Evolutionary conservation across 139 green algal species (phyloP).

Genomic region (Choricystis sp.): DNA sequence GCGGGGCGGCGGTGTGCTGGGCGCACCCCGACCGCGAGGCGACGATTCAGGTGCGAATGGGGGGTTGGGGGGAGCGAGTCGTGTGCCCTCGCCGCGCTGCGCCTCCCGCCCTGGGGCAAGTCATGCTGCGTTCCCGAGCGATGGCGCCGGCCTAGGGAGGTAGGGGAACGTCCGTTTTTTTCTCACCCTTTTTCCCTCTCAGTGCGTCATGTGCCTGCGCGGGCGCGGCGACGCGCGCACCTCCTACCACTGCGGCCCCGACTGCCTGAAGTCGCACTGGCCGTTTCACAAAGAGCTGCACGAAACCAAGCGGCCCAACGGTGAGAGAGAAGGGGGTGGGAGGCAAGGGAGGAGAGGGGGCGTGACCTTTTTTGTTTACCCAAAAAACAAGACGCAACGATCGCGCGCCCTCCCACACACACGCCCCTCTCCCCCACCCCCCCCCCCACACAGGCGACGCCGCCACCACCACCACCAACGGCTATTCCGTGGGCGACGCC

Average conservation of each 20-base stretch:
- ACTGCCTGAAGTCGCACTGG: slow-evolving; percentile 85
- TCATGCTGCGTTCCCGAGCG: too few species aligned
- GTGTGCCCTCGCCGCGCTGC: too few species aligned
- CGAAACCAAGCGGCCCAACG: slow-evolving; percentile 30
- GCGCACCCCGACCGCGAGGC: slow-evolving; percentile 68
- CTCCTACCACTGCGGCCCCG: slow-evolving; percentile 77
- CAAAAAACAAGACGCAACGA: too few species aligned
- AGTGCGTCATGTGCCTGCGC: slow-evolving; percentile 72
- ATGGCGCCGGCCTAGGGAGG: too few species aligned
- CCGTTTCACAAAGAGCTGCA: slow-evolving; percentile 76
- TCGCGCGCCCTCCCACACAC: too few species aligned
- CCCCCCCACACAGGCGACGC: not conserved
- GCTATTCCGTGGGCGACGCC: not conserved
- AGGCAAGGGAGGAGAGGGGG: too few species aligned
- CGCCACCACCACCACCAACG: not conserved
- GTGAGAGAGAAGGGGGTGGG: slow-evolving; percentile 4
- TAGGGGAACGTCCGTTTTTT: not conserved
- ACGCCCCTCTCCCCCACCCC: not conserved
- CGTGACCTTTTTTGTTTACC: not conserved
- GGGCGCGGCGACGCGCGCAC: slow-evolving; percentile 47
- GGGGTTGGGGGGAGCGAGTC: too few species aligned
- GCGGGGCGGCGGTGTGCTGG: slow-evolving; percentile 19
- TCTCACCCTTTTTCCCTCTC: not conserved
- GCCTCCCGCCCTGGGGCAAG: too few species aligned
- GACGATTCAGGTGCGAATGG: slow-evolving; percentile 38